A percentile compares a stretch with the other conserved stretches of the same genome.
phyloP scores from a whole-genome alignment of 192 early-diverging fungal species.

The Podila epicladia region DNA sequence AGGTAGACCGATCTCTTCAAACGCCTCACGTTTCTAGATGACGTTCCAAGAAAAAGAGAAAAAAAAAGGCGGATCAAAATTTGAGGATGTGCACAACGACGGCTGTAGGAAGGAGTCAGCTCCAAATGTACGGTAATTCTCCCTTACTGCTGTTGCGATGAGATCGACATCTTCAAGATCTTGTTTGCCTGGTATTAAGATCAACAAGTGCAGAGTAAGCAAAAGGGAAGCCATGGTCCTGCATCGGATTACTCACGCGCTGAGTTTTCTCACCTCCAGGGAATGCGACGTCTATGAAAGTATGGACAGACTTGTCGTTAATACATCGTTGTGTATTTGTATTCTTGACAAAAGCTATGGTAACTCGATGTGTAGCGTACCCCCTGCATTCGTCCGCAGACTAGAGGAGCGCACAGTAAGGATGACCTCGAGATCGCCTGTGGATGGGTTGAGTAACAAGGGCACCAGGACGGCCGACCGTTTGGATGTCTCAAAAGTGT shows the following conservation, averaged over 20 bases:
- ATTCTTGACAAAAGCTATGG: neutral
- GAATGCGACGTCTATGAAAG: slow-evolving; percentile 10
- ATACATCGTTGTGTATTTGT: neutral
- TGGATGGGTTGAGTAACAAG: slow-evolving; percentile 12
- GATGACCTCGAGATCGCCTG: slow-evolving; percentile 44
- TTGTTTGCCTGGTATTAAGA: slow-evolving; percentile 15
- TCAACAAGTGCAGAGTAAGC: neutral
- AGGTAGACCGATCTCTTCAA: slow-evolving; percentile 24
- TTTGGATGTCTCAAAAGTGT: slow-evolving; percentile 9
- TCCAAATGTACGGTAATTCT: too few relatives aligned
- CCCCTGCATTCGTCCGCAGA: slow-evolving; percentile 34
- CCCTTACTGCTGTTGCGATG: slow-evolving; percentile 40
- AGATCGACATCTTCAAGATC: slow-evolving; percentile 35
- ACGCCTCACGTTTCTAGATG: slow-evolving; percentile 41
- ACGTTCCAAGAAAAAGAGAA: neutral
- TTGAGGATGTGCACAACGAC: neutral
- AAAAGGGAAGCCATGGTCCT: neutral
- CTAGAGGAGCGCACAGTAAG: slow-evolving; percentile 27
- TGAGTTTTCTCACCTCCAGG: slow-evolving; percentile 24
- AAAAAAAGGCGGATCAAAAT: neutral
- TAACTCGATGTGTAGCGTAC: neutral
- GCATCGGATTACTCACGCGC: neutral
- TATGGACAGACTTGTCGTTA: neutral
- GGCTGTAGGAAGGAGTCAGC: neutral
- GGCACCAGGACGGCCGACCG: slow-evolving; percentile 33